These are phyloP conservation scores for Sideroxylon spinosum DNA, from an alignment of 179 eudicot genomes.

Conservation along the genomic window DNA sequence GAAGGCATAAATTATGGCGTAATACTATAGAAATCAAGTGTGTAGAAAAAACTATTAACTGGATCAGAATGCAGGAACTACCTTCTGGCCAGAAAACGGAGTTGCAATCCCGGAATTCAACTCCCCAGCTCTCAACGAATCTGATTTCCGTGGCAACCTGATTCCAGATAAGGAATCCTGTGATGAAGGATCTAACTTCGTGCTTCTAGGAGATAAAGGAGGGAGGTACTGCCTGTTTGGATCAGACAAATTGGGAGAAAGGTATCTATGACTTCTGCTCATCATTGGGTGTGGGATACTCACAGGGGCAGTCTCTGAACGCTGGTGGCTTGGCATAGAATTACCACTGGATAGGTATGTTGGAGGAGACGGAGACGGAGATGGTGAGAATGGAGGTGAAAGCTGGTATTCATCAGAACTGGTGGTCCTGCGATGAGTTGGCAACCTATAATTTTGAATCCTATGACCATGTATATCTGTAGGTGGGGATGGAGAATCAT, in stretches of 20 bases:
- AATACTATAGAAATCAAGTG: slow-evolving; percentile 1
- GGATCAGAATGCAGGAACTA: slow-evolving; percentile 18
- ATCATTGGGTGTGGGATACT: slow-evolving; percentile 82
- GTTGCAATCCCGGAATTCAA: slow-evolving; percentile 39
- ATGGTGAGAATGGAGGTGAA: slow-evolving; percentile 93
- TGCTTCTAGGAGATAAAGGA: slow-evolving; percentile 69
- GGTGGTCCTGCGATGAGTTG: slow-evolving; percentile 38
- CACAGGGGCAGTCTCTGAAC: slow-evolving; percentile 77
- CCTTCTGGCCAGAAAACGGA: slow-evolving; percentile 62
- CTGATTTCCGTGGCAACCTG: slow-evolving; percentile 53
- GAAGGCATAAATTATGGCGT: slow-evolving; percentile 8
- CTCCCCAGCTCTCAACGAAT: slow-evolving; percentile 55
- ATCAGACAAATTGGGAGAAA: slow-evolving; percentile 88
- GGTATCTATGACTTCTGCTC: slow-evolving; percentile 66
- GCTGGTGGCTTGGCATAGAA: slow-evolving; percentile 46
- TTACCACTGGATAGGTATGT: slow-evolving; percentile 46
- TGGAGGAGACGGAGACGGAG: slow-evolving; percentile 83
- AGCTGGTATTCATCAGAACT: slow-evolving; percentile 62
- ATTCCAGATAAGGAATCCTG: slow-evolving; percentile 73
- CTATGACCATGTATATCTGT: slow-evolving; percentile 47
- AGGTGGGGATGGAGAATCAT: slow-evolving; percentile 46
- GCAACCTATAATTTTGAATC: slow-evolving; percentile 42
- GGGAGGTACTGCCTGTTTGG: slow-evolving; percentile 76
- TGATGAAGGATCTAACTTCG: slow-evolving; percentile 51
- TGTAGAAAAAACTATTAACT: not conserved